These are phyloP conservation scores for Themeda triandra DNA, from an alignment of 176 grass and related monocot genomes.

Conservation along the genomic window DNA sequence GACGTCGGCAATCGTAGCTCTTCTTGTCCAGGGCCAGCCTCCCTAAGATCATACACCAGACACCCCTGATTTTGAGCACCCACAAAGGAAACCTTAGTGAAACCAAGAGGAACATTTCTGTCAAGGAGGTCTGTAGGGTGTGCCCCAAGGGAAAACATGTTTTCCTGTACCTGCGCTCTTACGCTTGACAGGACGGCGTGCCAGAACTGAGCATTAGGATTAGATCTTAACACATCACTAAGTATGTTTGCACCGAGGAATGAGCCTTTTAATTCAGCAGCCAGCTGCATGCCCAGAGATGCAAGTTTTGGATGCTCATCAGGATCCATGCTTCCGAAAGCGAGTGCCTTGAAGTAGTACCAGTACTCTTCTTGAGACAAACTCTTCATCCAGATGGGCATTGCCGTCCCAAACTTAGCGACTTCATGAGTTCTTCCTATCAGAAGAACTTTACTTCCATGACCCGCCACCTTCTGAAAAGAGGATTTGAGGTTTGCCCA, in stretches of 20 bases:
- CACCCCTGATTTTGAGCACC: neutral
- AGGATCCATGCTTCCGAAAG: conserved; percentile 41
- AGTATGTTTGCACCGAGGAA: conserved; percentile 34
- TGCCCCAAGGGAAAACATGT: neutral
- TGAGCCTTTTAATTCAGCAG: conserved; percentile 20
- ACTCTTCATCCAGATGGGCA: conserved; percentile 35
- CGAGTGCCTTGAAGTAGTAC: conserved; percentile 39
- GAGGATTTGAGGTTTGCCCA: conserved; percentile 25
- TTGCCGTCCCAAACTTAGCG: neutral
- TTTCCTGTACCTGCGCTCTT: neutral
- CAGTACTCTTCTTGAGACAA: conserved; percentile 42
- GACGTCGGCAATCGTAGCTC: neutral
- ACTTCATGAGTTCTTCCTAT: neutral
- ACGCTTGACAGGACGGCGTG: neutral
- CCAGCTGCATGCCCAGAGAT: conserved; percentile 30
- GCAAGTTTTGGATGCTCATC: conserved; percentile 22
- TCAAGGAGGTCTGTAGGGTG: conserved; percentile 19
- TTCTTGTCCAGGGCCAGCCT: neutral
- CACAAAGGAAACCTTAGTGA: neutral
- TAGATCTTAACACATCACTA: neutral
- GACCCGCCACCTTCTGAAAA: neutral
- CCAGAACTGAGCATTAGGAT: neutral
- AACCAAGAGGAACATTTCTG: neutral
- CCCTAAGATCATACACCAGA: conserved; percentile 24
- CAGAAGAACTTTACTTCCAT: conserved; percentile 27